A percentile compares a stretch with the other conserved stretches of the same genome.
phyloP scores from a whole-genome alignment of 1,284 basidiomycete species.

The Marasmius tenuissimus region DNA sequence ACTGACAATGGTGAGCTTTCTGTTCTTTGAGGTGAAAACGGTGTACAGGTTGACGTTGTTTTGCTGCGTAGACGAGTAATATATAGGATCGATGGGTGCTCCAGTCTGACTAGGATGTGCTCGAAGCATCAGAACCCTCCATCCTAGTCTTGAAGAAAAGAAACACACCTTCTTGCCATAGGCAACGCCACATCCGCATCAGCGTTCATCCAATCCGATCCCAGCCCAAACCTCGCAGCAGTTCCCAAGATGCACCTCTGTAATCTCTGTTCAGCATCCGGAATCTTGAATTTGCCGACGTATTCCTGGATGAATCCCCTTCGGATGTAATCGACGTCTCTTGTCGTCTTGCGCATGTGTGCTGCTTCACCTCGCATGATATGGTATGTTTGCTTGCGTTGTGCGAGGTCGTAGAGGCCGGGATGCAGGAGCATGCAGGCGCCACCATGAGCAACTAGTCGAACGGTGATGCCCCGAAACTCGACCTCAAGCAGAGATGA shows the following conservation, averaged over 20 bases:
- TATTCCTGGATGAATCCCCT: slow-evolving; percentile 59
- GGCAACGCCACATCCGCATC: slow-evolving; percentile 68
- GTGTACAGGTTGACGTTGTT: slow-evolving; percentile 53
- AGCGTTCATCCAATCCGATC: slow-evolving; percentile 72
- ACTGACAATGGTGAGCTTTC: slow-evolving; percentile 48
- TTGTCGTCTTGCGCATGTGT: slow-evolving; percentile 45
- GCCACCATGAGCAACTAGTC: slow-evolving; percentile 66
- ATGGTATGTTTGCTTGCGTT: slow-evolving; percentile 23
- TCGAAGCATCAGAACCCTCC: slow-evolving; percentile 1
- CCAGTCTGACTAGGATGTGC: slow-evolving; percentile 24
- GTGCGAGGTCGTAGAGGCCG: slow-evolving; percentile 36
- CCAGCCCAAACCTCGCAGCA: slow-evolving; percentile 49
- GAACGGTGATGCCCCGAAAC: slow-evolving; percentile 47
- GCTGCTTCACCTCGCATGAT: slow-evolving; percentile 8
- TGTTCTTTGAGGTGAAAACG: slow-evolving; percentile 51
- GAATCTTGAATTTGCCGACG: slow-evolving; percentile 37
- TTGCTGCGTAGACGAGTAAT: slow-evolving; percentile 45
- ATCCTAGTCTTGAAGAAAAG: slow-evolving; percentile 1
- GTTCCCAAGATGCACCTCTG: slow-evolving; percentile 54
- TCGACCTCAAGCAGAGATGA: slow-evolving; percentile 40
- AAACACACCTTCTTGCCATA: slow-evolving; percentile 56
- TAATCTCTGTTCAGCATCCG: slow-evolving; percentile 51
- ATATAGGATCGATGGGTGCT: slow-evolving; percentile 56
- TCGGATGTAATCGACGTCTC: slow-evolving; percentile 65
- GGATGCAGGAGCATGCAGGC: slow-evolving; percentile 68